These are phyloP conservation scores for Pichia sp. DNA, from an alignment of 1,139 yeast species.

Conservation along the genomic window DNA sequence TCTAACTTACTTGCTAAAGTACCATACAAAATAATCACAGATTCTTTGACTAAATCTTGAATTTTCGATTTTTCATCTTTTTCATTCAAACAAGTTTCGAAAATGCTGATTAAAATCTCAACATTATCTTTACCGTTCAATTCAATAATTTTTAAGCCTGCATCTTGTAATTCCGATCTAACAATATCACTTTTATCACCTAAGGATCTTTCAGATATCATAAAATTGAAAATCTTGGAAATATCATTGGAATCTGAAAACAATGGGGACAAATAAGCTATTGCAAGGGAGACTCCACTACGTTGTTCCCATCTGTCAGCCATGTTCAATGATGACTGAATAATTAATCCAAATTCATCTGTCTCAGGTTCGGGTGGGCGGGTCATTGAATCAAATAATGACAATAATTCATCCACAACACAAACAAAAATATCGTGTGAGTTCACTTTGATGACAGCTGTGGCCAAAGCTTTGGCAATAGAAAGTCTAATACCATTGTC, in stretches of 20 bases:
- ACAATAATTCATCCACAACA: constrained; percentile 39
- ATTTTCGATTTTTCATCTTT: constrained; percentile 36
- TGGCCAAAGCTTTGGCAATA: constrained; percentile 53
- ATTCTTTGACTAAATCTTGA: constrained; percentile 65
- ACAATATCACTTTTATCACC: constrained; percentile 71
- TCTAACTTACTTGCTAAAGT: constrained; percentile 77
- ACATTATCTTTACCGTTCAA: constrained; percentile 56
- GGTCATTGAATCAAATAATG: constrained; percentile 49
- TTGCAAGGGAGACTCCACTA: constrained; percentile 67
- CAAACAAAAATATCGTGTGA: constrained; percentile 26
- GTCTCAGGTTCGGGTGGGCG: constrained; percentile 70
- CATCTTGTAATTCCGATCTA: constrained; percentile 76
- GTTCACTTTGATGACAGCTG: constrained; percentile 30
- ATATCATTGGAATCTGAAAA: constrained; percentile 34
- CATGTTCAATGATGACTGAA: constrained; percentile 51
- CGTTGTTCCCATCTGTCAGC: constrained; percentile 80
- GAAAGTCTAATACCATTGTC: constrained; percentile 65
- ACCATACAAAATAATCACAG: constrained; percentile 81
- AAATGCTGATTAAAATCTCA: constrained; percentile 66
- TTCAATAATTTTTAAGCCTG: constrained; percentile 71
- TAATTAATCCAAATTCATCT: constrained; percentile 74
- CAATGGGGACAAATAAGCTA: constrained; percentile 49
- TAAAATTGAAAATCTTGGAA: constrained; percentile 40
- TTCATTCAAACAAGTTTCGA: constrained; percentile 52
- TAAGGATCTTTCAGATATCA: constrained; percentile 53